phyloP scores from a whole-genome alignment of 2,329 filamentous ascomycete genomes.

The Microcyclosporella mali region DNA sequence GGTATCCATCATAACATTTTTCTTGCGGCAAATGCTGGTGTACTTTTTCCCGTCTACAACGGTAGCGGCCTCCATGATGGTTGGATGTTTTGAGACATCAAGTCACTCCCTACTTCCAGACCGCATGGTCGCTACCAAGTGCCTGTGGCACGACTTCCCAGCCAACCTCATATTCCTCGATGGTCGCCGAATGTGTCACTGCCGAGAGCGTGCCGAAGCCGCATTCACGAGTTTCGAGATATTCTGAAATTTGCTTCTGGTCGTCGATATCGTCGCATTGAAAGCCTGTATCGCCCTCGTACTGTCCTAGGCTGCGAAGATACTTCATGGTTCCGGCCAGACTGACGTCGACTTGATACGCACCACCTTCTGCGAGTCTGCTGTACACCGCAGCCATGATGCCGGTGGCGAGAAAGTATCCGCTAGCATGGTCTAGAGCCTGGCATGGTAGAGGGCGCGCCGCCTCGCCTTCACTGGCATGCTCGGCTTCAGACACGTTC shows the following conservation, averaged over 20 bases:
- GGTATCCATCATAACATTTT: too few species aligned
- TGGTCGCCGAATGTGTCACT: slow-evolving; percentile 43
- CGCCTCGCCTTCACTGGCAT: slow-evolving; percentile 33
- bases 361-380: slow-evolving; percentile 40
- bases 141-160: slow-evolving; percentile 50
- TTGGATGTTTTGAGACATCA: too few species aligned
- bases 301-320: slow-evolving; percentile 50
- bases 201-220: slow-evolving; percentile 44
- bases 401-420: slow-evolving; percentile 51
- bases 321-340: slow-evolving; percentile 53
- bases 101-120: slow-evolving; percentile 30
- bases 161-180: slow-evolving; percentile 43
- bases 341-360: slow-evolving; percentile 51
- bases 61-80: too few species aligned
- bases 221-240: slow-evolving; percentile 41
- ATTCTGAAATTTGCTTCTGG: slow-evolving; percentile 5
- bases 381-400: slow-evolving; percentile 48
- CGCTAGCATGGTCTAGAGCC: slow-evolving; percentile 51
- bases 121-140: slow-evolving; percentile 43
- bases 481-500: slow-evolving; percentile 50
- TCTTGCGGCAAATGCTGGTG: neutral
- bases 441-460: slow-evolving; percentile 44
- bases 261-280: slow-evolving; percentile 26
- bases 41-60: too few species aligned
- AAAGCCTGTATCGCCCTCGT: slow-evolving; percentile 42